A percentile compares a stretch with the other conserved stretches of the same genome.
phyloP scores from a whole-genome alignment of 208 protist species.

The Tetramitus jugosus region DNA sequence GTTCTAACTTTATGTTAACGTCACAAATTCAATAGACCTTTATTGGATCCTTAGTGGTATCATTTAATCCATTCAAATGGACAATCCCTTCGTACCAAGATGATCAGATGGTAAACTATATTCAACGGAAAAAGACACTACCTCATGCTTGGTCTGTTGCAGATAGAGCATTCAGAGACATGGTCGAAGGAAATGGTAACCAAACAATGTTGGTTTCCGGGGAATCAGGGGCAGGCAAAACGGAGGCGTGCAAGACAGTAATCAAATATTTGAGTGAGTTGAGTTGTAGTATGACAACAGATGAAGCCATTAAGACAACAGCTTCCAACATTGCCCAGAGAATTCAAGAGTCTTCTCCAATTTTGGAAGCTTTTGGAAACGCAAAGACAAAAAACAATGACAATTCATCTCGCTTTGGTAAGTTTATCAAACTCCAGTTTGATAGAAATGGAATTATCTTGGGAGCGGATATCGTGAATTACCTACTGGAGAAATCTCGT shows the following conservation, averaged over 20 bases:
- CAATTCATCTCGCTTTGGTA: slow-evolving; percentile 44
- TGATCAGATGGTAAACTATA: slow-evolving; percentile 39
- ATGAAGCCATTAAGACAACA: slow-evolving; percentile 14
- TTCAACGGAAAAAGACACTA: slow-evolving; percentile 27
- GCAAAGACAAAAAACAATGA: slow-evolving; percentile 58
- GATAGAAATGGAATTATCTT: slow-evolving; percentile 33
- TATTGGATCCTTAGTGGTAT: slow-evolving; percentile 45
- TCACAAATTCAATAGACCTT: no score
- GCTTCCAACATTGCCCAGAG: slow-evolving; percentile 10
- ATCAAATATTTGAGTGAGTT: slow-evolving; percentile 33
- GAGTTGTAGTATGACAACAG: slow-evolving; percentile 24
- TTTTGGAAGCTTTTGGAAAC: slow-evolving; percentile 56
- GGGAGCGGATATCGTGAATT: slow-evolving; percentile 39
- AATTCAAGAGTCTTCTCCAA: slow-evolving; percentile 48
- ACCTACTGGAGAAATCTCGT: slow-evolving; percentile 49
- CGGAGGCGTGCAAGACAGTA: slow-evolving; percentile 35
- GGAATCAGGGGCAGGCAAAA: slow-evolving; percentile 46
- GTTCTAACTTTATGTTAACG: no score
- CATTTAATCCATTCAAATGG: slow-evolving; percentile 50
- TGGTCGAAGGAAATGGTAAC: slow-evolving; percentile 32
- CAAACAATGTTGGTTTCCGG: slow-evolving; percentile 43
- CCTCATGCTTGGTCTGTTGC: slow-evolving; percentile 45
- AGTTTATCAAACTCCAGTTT: slow-evolving; percentile 47
- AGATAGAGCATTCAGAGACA: slow-evolving; percentile 37
- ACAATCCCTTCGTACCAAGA: slow-evolving; percentile 44